Evolutionary conservation across 352 stramenopile species (phyloP), one percentile per base, ranked within the genome.

Genomic region (Globisporangium nagaii): DNA sequence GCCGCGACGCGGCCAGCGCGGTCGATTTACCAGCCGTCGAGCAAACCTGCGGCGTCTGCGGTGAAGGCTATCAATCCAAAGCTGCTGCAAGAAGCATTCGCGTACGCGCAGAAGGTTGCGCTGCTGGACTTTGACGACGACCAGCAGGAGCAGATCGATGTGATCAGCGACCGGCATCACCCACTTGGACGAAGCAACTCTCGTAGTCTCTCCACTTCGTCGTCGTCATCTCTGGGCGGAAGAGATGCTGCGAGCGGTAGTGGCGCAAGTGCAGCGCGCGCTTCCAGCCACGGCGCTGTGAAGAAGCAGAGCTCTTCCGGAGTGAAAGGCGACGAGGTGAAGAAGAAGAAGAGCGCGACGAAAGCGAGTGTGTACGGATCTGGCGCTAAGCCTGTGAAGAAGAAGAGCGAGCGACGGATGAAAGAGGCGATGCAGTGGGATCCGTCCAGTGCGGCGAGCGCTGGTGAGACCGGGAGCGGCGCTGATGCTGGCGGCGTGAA

Each of bases 61-160:
- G 6, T 6, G 3, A 85, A 84, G 43, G 27, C 43, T 0, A 82
- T 92, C 37, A 77, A 90, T 37, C 64, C 81, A 7, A 71, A 75
- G 22, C 57, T 90, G 27, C 58, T 92, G n/a, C 75, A 90, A 56
- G 65, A 92, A 34, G 82, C 82, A 0, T 92, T 92, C 27, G 79
- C 75, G 0, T 92, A 89, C 50, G 81, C 81, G 5, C 65, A 86
- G 10, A 62, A 70, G 25, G 52, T 89, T n/a, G 71, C 84, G 20
- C 43, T 67, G 51, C 61, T 80, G 41, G 63, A 70, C 22, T 66
- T 77, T 8, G 70, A 77, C 11, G 69, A 79, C 19, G 65, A 66
- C 10, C 49, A 79, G n/a, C 56, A 58, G 13, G 51, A 70, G 24
- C 37, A 28, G 20, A 24, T 28, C 1, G 20, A 60, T 20, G 52